Base-by-base conservation (phyloP, 495 filamentous ascomycete species). In the Neurospora terricola region DNA sequence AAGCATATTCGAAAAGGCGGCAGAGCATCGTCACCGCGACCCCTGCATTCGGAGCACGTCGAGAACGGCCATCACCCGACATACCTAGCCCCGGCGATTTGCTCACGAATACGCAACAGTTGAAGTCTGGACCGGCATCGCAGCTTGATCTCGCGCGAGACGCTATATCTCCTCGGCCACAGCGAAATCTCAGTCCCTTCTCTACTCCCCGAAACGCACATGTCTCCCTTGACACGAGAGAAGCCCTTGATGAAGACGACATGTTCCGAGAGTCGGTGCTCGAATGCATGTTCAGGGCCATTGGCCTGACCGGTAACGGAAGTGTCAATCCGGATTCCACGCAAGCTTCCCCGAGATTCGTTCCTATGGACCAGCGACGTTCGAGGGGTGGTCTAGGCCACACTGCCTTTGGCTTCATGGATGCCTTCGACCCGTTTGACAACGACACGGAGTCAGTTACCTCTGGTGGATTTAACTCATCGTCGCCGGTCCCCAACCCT, bases 401-500 rank as follows among this genome's bases (percentile, higher is more conserved):
- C 74, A 96, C 97, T 79, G 96, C 94, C 0, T 99, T 99, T 82
- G 95, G 94, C 0, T 94, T 96, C 76, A 96, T 99, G 76, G 94
- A 97, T 77, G 91, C 94, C 0, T 92, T 94, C 70, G 96, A 97
- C 59, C 91, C 86, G 1, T 92, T 92, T 16, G 86, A 78, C 9
- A 94, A 97, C 79, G 96, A 98, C 75, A 90, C 92, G 0, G 95
- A 97, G 73, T 98, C 96, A 0, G 85, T 94, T 78, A 88, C 91
- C 69, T 90, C 90, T 16, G 84, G 88, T 9, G 86, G 85, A 4
- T 66, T 34, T 66, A 77, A 87, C 6, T 85, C 88, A 9, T 71
- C 76, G 34, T 80, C 78, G 10, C 78, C 79, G 10, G 79, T 78
- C 16, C 79, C 83, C 11, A 88, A 83, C 70, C 81, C 80, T 0